Evolutionary conservation across 2,329 filamentous ascomycete species (phyloP), one percentile per base, ranked within the genome.

Genomic region (Cladosporium halotolerans): DNA sequence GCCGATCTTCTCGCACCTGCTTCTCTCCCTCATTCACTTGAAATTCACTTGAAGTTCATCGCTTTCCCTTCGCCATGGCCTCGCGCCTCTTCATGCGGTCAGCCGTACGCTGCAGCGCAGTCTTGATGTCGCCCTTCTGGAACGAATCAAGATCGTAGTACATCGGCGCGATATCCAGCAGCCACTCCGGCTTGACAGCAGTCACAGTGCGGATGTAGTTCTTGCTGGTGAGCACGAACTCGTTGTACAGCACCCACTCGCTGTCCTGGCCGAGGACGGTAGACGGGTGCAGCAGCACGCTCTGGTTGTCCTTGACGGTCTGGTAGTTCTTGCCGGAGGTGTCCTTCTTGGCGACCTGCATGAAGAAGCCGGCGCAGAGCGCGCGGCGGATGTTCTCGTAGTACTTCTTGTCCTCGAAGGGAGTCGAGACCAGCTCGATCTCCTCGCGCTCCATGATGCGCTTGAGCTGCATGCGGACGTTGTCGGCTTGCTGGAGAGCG

Each of bases 181-280:
- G 76, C 93, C 93, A 99, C 72, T 99, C 93, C 0, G 92, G 88
- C 68, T 88, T 87, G 52, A 99, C 86, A 31, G 88, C 84, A 10
- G 91, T 97, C 45, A 96, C 89, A 0, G 89, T 96, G 54, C 95
- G 83, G 63, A 99, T 92, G 70, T 96, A 99, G 74, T 97, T 95
- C 80, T 99, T 96, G 50, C 88, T 93, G 1, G 93, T 99, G 53
- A 99, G 81, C 10, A 99, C 93, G 66, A 97, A 99, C 68, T 99
- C 95, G 65, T 97, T 96, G 74, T 99, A 99, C 23, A 99, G 76
- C 23, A 99, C 89, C 93, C 93, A 99, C 62, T 99, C 93, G 62
- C 85, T 89, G 55, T 96, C 91, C 55, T 89, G 85, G 47, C 84
- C 82, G 18, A 99, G 78, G 32, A 96, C 91, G 0, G 91, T 96